Conservation (phyloP, 1,284 basidiomycete species). For the Meripilus lineatus region DNA sequence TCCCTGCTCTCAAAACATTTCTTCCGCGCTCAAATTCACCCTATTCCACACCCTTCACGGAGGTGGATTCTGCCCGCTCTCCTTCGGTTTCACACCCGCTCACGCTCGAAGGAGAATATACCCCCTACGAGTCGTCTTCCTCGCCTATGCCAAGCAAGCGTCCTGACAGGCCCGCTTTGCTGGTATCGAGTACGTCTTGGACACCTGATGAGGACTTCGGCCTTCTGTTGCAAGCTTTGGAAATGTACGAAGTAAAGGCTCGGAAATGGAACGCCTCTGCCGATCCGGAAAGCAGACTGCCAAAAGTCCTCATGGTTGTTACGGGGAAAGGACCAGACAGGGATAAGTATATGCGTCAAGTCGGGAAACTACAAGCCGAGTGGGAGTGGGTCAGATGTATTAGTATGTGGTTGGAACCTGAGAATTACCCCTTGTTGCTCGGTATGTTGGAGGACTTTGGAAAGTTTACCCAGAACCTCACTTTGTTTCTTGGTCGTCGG, state of each 20-base stretch:
- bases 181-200: conserved; percentile 96
- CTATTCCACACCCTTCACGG: conserved; percentile 62
- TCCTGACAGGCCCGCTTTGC: conserved; percentile 74
- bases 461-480: neutral
- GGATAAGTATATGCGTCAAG: conserved; percentile 66
- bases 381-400: conserved; percentile 86
- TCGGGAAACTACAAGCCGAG: conserved; percentile 46
- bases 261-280: conserved; percentile 22
- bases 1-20: conserved; percentile 30
- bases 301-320: conserved; percentile 78
- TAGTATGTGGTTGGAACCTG: conserved; percentile 84
- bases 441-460: conserved; percentile 36
- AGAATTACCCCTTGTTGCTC: conserved; percentile 82
- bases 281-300: conserved; percentile 38
- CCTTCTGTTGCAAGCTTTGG: conserved; percentile 73
- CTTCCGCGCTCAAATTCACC: conserved; percentile 41
- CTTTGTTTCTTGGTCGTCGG: neutral
- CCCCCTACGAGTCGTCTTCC: conserved; percentile 11
- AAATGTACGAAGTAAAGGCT: conserved; percentile 64
- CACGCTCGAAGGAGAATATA: conserved; percentile 25
- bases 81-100: conserved; percentile 9
- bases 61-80: conserved; percentile 21
- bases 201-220: conserved; percentile 96
- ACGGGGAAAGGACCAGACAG: conserved; percentile 91
- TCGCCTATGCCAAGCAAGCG: conserved; percentile 37